A percentile compares a stretch with the other conserved stretches of the same genome.
Evolutionary conservation across 345 rosid genomes (phyloP).

Genomic region (Aquilaria sinensis): DNA sequence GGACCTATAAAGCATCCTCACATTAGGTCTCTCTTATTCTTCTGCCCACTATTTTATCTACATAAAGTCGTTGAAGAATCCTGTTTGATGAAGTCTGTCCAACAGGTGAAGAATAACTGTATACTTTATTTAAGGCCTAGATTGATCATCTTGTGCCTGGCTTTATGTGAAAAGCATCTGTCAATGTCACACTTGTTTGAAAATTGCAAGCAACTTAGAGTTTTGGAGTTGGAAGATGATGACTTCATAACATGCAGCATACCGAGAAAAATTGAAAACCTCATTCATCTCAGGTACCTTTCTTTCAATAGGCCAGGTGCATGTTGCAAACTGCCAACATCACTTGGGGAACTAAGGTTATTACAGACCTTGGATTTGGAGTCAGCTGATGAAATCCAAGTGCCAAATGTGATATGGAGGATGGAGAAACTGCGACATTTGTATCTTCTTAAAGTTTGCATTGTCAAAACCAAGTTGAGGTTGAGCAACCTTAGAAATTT

Average conservation of each 20-base stretch:
- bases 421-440: slow-evolving; percentile 7
- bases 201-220: slow-evolving; percentile 16
- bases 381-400: too few relatives aligned
- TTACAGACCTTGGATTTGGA: too few relatives aligned
- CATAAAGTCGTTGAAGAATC: too few relatives aligned
- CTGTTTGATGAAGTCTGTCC: too few relatives aligned
- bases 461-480: background rate
- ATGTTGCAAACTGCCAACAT: slow-evolving; percentile 1
- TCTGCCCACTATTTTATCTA: too few relatives aligned
- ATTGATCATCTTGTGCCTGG: too few relatives aligned
- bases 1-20: too few relatives aligned
- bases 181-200: too few relatives aligned
- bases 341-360: slow-evolving; percentile 19
- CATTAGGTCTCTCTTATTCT: too few relatives aligned
- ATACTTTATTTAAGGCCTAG: too few relatives aligned
- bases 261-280: slow-evolving; percentile 16
- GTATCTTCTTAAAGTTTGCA: background rate
- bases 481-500: slow-evolving; percentile 2
- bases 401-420: slow-evolving; percentile 8
- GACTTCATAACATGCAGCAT: background rate
- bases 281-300: slow-evolving; percentile 32
- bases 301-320: slow-evolving; percentile 6
- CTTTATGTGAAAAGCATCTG: too few relatives aligned
- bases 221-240: slow-evolving; percentile 20
- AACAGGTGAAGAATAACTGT: too few relatives aligned